Evolutionary conservation across 345 rosid genomes (phyloP).

Genomic region (Crucihimalaya himalaica): DNA sequence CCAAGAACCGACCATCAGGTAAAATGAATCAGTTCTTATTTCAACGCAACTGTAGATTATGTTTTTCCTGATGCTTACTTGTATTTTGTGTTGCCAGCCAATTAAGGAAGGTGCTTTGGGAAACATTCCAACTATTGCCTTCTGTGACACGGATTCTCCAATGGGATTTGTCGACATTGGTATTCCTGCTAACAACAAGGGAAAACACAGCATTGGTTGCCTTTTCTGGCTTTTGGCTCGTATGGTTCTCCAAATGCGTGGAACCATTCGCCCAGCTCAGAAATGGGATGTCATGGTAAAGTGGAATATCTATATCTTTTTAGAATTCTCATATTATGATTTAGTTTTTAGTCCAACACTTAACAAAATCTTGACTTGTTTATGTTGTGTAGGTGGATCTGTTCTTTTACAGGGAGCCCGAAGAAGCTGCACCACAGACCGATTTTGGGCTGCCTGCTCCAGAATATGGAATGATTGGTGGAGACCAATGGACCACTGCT

Average conservation of each 20-base stretch:
- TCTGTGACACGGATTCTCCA: constrained; percentile 91
- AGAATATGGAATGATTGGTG: constrained; percentile 44
- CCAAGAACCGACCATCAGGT: constrained; percentile 97
- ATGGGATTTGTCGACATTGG: constrained; percentile 86
- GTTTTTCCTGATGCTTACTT: background rate
- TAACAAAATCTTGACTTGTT: constrained; percentile 44
- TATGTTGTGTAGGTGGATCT: constrained; percentile 54
- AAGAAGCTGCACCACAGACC: constrained; percentile 40
- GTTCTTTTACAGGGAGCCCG: constrained; percentile 72
- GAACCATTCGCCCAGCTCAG: constrained; percentile 68
- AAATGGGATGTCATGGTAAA: constrained; percentile 81
- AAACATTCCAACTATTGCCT: constrained; percentile 85
- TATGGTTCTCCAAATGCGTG: constrained; percentile 93
- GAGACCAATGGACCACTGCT: constrained; percentile 58
- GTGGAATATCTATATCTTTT: background rate
- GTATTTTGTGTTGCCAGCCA: constrained; percentile 51
- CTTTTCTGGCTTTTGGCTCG: constrained; percentile 85
- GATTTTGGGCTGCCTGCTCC: constrained; percentile 32
- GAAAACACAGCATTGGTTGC: constrained; percentile 89
- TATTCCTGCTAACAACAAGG: constrained; percentile 91
- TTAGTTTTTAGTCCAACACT: background rate
- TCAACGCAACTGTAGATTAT: background rate
- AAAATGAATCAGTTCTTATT: background rate
- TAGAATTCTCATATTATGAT: constrained; percentile 11
- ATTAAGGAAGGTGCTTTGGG: constrained; percentile 91